Evolutionary conservation across 2,329 filamentous ascomycete species (phyloP).

Genomic region (Alternaria gaisen): DNA sequence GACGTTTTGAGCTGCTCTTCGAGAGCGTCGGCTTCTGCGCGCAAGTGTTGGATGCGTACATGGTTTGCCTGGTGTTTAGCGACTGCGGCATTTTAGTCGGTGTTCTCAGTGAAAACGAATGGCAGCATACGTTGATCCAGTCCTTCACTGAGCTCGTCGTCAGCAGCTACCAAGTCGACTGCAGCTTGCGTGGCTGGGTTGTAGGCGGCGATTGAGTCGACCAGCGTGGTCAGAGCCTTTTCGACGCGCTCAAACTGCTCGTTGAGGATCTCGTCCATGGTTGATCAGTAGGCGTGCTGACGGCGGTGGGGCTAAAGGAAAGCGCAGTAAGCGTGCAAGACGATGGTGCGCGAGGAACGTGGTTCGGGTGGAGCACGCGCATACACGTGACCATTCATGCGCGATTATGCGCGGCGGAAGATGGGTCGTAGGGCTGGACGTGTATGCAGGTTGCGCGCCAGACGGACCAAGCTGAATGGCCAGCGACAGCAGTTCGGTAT

Average conservation of each 20-base stretch:
- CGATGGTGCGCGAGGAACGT: too few relatives aligned
- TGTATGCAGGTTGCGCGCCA: conserved; percentile 30
- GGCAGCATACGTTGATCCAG: conserved; percentile 67
- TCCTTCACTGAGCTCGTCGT: conserved; percentile 71
- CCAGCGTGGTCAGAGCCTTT: conserved; percentile 68
- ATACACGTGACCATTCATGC: conserved; percentile 13
- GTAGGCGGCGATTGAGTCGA: conserved; percentile 83
- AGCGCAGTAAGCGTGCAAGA: not conserved
- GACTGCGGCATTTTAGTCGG: conserved; percentile 58
- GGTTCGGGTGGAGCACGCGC: conserved; percentile 16
- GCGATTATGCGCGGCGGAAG: conserved; percentile 14
- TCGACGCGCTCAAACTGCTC: conserved; percentile 58
- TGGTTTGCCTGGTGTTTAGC: conserved; percentile 79
- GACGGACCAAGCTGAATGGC: conserved; percentile 34
- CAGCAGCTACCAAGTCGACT: conserved; percentile 74
- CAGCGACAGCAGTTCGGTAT: conserved; percentile 23
- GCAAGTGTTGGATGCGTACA: conserved; percentile 73
- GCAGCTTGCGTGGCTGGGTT: conserved; percentile 76
- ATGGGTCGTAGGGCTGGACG: conserved; percentile 22
- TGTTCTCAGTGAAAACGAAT: not conserved
- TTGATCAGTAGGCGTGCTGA: not conserved
- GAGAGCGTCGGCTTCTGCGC: conserved; percentile 69
- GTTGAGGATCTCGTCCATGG: conserved; percentile 56
- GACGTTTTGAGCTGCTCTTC: conserved; percentile 78
- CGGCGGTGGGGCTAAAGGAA: not conserved